A percentile compares a stretch with the other conserved stretches of the same genome.
phyloP scores from a whole-genome alignment of 805 yeast genomes.

The Komagataella mondaviorum region DNA sequence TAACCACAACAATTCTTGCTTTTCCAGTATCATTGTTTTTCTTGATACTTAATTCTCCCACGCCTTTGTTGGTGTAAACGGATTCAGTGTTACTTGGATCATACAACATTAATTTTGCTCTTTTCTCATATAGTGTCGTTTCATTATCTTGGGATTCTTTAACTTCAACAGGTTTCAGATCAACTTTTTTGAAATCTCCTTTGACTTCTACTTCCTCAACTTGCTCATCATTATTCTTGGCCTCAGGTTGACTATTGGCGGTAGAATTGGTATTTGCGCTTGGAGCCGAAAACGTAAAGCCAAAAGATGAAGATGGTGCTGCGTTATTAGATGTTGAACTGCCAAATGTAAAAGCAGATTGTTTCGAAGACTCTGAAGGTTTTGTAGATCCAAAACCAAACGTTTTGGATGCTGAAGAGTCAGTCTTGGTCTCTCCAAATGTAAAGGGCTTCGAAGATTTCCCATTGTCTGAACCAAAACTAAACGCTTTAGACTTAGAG shows the following conservation, averaged over 20 bases:
- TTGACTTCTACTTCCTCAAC: slow-evolving; percentile 31
- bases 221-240: slow-evolving; percentile 16
- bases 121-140: slow-evolving; percentile 43
- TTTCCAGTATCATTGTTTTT: slow-evolving; percentile 46
- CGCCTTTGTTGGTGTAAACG: slow-evolving; percentile 53
- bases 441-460: slow-evolving; percentile 7
- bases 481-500: slow-evolving; percentile 6
- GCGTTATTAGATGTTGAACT: background rate
- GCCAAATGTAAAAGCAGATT: background rate
- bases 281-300: slow-evolving; percentile 14
- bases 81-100: slow-evolving; percentile 30
- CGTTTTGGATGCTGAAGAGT: slow-evolving; percentile 6
- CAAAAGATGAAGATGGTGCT: slow-evolving; percentile 8
- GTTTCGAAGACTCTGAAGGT: slow-evolving; percentile 2
- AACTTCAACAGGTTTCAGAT: slow-evolving; percentile 35
- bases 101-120: slow-evolving; percentile 58
- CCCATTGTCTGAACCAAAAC: slow-evolving; percentile 9
- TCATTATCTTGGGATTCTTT: slow-evolving; percentile 85
- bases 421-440: slow-evolving; percentile 8
- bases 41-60: slow-evolving; percentile 72
- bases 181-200: slow-evolving; percentile 32
- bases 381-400: slow-evolving; percentile 12
- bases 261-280: slow-evolving; percentile 3
- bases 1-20: slow-evolving; percentile 63
- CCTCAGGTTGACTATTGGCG: slow-evolving; percentile 5